phyloP scores from a whole-genome alignment of 305 asterid genomes.

The Rubia occidens region DNA sequence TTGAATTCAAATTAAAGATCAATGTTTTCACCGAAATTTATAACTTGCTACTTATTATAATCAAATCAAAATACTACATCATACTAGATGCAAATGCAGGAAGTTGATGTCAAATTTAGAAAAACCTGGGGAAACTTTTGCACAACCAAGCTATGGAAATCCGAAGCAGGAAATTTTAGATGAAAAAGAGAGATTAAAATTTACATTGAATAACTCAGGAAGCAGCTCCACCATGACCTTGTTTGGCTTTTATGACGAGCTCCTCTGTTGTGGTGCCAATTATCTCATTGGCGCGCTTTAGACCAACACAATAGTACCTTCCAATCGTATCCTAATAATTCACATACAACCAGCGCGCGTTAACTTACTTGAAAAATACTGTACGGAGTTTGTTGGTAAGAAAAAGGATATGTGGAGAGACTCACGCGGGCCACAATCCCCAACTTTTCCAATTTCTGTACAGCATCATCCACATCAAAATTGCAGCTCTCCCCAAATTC shows the following conservation, averaged over 20 bases:
- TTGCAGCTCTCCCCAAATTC: slow-evolving; percentile 84
- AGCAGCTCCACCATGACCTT: slow-evolving; percentile 35
- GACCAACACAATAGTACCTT: slow-evolving; percentile 77
- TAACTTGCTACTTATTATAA: no score
- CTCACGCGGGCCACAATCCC: slow-evolving; percentile 89
- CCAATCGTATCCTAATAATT: slow-evolving; percentile 69
- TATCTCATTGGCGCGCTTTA: slow-evolving; percentile 93
- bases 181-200: neutral
- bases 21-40: no score
- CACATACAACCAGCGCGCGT: neutral
- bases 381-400: neutral
- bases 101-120: no score
- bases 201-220: neutral
- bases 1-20: no score
- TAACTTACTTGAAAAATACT: no score
- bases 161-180: no score
- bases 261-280: slow-evolving; percentile 95
- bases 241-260: slow-evolving; percentile 79
- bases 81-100: no score
- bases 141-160: no score
- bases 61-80: no score
- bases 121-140: no score
- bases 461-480: slow-evolving; percentile 94
- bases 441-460: slow-evolving; percentile 78
- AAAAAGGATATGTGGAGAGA: neutral